Conservation (phyloP, 768 basidiomycete genomes). For the Lactarius sp. region DNA sequence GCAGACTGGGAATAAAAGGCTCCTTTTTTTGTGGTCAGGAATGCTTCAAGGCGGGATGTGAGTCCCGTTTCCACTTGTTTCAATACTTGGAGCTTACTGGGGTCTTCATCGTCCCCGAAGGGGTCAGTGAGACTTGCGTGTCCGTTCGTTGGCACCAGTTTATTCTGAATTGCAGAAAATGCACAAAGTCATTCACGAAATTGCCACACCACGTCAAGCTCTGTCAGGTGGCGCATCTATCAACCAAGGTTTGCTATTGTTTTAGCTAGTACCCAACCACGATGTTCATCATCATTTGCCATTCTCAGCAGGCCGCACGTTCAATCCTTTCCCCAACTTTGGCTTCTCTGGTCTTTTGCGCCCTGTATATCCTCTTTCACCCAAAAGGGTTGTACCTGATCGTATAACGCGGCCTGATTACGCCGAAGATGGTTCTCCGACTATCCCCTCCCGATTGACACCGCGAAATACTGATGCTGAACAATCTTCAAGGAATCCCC, state of each 20-base stretch:
- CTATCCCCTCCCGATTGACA: not conserved
- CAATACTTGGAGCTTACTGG: slow-evolving; percentile 19
- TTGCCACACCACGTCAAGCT: slow-evolving; percentile 39
- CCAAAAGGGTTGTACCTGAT: slow-evolving; percentile 68
- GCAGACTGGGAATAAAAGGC: slow-evolving; percentile 72
- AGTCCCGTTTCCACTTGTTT: slow-evolving; percentile 34
- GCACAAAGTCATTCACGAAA: slow-evolving; percentile 72
- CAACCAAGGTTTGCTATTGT: slow-evolving; percentile 27
- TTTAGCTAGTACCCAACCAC: not conserved
- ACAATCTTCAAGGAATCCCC: slow-evolving; percentile 46
- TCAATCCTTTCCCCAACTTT: slow-evolving; percentile 74
- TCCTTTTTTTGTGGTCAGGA: slow-evolving; percentile 93
- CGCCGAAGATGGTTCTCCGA: slow-evolving; percentile 55
- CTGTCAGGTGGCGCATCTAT: slow-evolving; percentile 29
- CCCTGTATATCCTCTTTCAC: slow-evolving; percentile 85
- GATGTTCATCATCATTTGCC: slow-evolving; percentile 9
- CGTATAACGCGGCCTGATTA: slow-evolving; percentile 90
- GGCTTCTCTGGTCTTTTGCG: slow-evolving; percentile 74
- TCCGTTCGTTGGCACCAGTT: slow-evolving; percentile 1
- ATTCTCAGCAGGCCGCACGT: slow-evolving; percentile 57
- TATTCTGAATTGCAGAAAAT: slow-evolving; percentile 51
- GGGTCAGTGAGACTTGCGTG: slow-evolving; percentile 31
- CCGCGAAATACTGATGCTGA: slow-evolving; percentile 19
- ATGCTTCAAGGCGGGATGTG: slow-evolving; percentile 94
- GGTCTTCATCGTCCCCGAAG: not conserved